Evolutionary conservation across 768 basidiomycete species (phyloP).

Genomic region (Rhizopogon vinicolor): DNA sequence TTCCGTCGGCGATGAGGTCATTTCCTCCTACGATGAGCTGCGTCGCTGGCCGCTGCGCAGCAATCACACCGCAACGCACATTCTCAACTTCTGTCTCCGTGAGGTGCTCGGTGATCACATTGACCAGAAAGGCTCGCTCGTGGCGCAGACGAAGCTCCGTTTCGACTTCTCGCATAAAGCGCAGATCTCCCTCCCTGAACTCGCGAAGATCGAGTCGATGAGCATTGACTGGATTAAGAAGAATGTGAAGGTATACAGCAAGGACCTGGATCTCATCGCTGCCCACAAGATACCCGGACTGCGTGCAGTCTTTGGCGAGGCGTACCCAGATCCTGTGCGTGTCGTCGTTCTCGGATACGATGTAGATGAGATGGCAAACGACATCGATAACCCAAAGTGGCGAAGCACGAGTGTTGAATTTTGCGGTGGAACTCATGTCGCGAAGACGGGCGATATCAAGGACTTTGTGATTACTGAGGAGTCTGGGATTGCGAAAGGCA

Average conservation of each 20-base stretch:
- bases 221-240: conserved; percentile 86
- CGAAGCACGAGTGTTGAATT: conserved; percentile 89
- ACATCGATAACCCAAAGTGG: conserved; percentile 91
- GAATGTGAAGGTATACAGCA: conserved; percentile 86
- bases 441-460: conserved; percentile 96
- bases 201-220: conserved; percentile 78
- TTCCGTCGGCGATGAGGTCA: conserved; percentile 72
- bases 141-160: conserved; percentile 91
- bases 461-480: conserved; percentile 94
- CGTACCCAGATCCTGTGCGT: conserved; percentile 95
- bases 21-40: conserved; percentile 92
- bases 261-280: conserved; percentile 72
- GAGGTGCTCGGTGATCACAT: conserved; percentile 96
- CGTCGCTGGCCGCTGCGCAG: conserved; percentile 95
- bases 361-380: conserved; percentile 79
- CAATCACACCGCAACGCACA: conserved; percentile 98
- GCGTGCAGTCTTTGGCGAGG: conserved; percentile 95
- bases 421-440: conserved; percentile 98
- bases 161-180: conserved; percentile 99
- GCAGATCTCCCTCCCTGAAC: conserved; percentile 70
- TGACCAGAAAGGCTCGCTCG: conserved; percentile 97
- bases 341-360: conserved; percentile 89
- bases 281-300: conserved; percentile 91
- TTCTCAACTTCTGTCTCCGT: conserved; percentile 90
- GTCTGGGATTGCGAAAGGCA: conserved; percentile 97